Conservation (phyloP, 2,329 filamentous ascomycete species). For the Calonectria naviculata region DNA sequence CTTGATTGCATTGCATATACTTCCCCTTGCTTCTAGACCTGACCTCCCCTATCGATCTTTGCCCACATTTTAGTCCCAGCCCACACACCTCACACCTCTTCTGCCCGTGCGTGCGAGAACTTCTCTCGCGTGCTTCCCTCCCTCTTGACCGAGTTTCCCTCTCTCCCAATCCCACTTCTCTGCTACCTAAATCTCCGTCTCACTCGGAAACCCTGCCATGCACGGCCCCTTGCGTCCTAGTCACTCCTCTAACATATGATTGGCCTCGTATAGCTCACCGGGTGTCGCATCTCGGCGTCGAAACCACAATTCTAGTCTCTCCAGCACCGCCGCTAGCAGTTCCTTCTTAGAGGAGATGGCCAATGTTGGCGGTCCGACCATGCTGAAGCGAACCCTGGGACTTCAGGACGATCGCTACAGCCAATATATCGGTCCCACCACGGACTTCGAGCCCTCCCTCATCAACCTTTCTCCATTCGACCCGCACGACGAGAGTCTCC, state of each 20-base stretch:
- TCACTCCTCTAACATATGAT: slow-evolving; percentile 59
- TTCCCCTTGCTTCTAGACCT: slow-evolving; percentile 2
- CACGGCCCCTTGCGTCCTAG: slow-evolving; percentile 30
- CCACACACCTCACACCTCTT: slow-evolving; percentile 18
- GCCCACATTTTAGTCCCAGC: slow-evolving; percentile 10
- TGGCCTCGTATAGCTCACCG: slow-evolving; percentile 64
- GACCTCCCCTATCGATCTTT: slow-evolving; percentile 7
- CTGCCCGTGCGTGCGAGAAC: slow-evolving; percentile 28
- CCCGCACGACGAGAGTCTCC: slow-evolving; percentile 81
- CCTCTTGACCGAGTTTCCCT: slow-evolving; percentile 16
- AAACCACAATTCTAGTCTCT: slow-evolving; percentile 68
- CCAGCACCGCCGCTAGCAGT: slow-evolving; percentile 70
- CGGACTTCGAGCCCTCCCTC: slow-evolving; percentile 85
- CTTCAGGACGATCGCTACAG: slow-evolving; percentile 83
- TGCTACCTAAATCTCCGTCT: slow-evolving; percentile 30
- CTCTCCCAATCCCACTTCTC: slow-evolving; percentile 22
- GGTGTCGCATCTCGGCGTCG: slow-evolving; percentile 62
- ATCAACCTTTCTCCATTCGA: slow-evolving; percentile 86
- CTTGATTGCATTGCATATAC: slow-evolving; percentile 13
- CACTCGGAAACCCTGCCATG: slow-evolving; percentile 29
- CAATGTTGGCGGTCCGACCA: slow-evolving; percentile 73
- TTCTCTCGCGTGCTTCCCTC: slow-evolving; percentile 30
- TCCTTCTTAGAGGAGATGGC: slow-evolving; percentile 77
- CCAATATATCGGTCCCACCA: slow-evolving; percentile 86
- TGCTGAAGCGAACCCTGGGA: slow-evolving; percentile 77